Evolutionary conservation across 139 green algal species (phyloP).

Genomic region (Zygnema circumcarinatum): DNA sequence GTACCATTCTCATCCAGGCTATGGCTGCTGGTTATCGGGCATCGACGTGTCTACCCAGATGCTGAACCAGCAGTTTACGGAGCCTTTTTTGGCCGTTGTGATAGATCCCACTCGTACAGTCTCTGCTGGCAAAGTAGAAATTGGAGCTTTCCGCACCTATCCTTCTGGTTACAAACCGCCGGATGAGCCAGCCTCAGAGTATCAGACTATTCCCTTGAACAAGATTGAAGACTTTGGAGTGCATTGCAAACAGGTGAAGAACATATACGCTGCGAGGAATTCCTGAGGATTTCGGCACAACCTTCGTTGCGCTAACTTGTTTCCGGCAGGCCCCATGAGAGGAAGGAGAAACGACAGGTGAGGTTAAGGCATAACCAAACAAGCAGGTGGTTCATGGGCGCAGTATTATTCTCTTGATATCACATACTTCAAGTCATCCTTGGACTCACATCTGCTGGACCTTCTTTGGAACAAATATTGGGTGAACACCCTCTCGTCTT

Average conservation of each 20-base stretch:
- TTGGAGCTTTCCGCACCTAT: constrained; percentile 90
- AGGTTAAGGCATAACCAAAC: too few relatives aligned
- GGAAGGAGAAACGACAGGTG: too few relatives aligned
- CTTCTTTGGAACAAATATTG: constrained; percentile 97
- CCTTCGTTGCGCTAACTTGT: too few relatives aligned
- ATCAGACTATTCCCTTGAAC: constrained; percentile 96
- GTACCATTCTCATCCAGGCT: constrained; percentile 98
- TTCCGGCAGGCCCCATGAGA: too few relatives aligned
- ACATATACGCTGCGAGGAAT: too few relatives aligned
- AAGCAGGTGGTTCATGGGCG: too few relatives aligned
- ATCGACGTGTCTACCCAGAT: constrained; percentile 89
- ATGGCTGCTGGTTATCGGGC: constrained; percentile 98
- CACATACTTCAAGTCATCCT: constrained; percentile 90
- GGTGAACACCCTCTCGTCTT: constrained; percentile 86
- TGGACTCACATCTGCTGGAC: constrained; percentile 86
- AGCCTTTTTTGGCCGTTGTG: constrained; percentile 96
- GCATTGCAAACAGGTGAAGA: constrained; percentile 64
- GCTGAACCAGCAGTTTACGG: constrained; percentile 88
- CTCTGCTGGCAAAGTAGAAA: constrained; percentile 87
- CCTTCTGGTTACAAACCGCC: constrained; percentile 82
- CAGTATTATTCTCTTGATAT: constrained; percentile 77
- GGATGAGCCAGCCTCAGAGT: constrained; percentile 83
- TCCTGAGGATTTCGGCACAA: too few relatives aligned
- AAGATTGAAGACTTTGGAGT: constrained; percentile 99
- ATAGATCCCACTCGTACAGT: constrained; percentile 96